phyloP scores from a whole-genome alignment of 2,329 filamentous ascomycete genomes.

The Xylariaceae sp. region DNA sequence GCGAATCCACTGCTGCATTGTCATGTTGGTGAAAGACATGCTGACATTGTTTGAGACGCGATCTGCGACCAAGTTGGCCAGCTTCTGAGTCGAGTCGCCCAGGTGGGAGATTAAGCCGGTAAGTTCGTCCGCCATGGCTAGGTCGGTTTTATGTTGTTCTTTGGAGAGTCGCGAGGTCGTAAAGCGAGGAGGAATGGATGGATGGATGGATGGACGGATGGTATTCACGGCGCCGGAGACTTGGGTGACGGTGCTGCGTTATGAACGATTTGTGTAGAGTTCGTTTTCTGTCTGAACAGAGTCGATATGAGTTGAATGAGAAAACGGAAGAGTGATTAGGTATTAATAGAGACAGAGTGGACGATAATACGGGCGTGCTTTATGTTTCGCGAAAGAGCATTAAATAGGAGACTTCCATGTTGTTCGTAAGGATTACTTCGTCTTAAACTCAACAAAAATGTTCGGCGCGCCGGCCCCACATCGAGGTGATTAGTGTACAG shows the following conservation, averaged over 20 bases:
- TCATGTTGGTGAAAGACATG: slow-evolving; percentile 46
- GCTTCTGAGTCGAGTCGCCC: slow-evolving; percentile 27
- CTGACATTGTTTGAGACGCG: slow-evolving; percentile 46
- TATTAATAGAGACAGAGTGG: neutral
- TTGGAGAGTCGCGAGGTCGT: neutral
- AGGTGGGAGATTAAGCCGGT: slow-evolving; percentile 29
- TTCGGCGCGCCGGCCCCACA: slow-evolving; percentile 12
- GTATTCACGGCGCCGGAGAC: neutral
- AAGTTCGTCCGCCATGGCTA: slow-evolving; percentile 31
- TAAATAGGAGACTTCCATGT: slow-evolving; percentile 1
- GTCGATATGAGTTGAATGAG: neutral
- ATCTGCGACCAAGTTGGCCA: slow-evolving; percentile 28
- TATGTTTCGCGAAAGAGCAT: slow-evolving; percentile 10
- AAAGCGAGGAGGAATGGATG: neutral
- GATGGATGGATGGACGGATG: neutral
- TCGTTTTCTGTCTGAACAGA: neutral
- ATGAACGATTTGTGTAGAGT: neutral
- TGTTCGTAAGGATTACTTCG: neutral
- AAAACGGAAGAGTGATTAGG: neutral
- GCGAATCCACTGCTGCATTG: slow-evolving; percentile 56
- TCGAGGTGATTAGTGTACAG: neutral
- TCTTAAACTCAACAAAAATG: slow-evolving; percentile 4
- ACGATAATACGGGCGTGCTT: neutral
- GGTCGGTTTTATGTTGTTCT: slow-evolving; percentile 5
- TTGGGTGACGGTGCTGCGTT: neutral